phyloP scores from a whole-genome alignment of 2,329 filamentous ascomycete genomes.

The Monosporascus cannonballus region DNA sequence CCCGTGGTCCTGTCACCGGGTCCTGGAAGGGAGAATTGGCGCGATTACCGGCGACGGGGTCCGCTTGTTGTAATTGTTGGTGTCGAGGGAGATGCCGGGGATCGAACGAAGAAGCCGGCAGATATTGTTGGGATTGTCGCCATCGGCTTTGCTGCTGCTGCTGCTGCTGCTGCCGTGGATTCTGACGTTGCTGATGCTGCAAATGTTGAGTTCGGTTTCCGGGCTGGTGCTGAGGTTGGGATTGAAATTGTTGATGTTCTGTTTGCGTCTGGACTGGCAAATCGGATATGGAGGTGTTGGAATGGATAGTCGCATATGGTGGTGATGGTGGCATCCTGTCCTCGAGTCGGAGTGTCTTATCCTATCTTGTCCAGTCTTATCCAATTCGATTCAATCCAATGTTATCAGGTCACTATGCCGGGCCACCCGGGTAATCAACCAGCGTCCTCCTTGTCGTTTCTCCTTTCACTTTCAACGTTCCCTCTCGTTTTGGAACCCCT shows the following conservation, averaged over 20 bases:
- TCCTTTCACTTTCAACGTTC: not conserved
- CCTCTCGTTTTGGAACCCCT: not conserved
- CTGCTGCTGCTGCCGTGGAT: not conserved
- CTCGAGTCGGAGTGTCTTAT: not conserved
- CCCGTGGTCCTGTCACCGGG: not conserved
- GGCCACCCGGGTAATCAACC: not conserved
- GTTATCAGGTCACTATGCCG: not conserved
- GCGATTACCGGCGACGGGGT: not conserved
- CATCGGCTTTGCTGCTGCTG: not conserved
- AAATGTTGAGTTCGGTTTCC: not conserved
- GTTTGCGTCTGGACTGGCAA: not conserved
- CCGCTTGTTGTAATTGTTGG: not conserved
- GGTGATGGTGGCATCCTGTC: slow-evolving; percentile 3
- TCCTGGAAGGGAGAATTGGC: not conserved
- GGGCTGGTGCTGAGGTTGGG: too few species aligned
- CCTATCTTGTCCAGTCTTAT: too few species aligned
- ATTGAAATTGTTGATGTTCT: not conserved
- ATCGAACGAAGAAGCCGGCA: not conserved
- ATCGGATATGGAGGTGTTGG: not conserved
- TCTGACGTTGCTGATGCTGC: not conserved
- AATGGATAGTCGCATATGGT: not conserved
- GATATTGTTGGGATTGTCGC: not conserved
- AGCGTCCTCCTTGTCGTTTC: not conserved
- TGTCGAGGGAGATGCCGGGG: not conserved
- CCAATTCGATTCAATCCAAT: too few species aligned